phyloP scores from a whole-genome alignment of 139 green algal genomes.

The Dunaliella primolecta region DNA sequence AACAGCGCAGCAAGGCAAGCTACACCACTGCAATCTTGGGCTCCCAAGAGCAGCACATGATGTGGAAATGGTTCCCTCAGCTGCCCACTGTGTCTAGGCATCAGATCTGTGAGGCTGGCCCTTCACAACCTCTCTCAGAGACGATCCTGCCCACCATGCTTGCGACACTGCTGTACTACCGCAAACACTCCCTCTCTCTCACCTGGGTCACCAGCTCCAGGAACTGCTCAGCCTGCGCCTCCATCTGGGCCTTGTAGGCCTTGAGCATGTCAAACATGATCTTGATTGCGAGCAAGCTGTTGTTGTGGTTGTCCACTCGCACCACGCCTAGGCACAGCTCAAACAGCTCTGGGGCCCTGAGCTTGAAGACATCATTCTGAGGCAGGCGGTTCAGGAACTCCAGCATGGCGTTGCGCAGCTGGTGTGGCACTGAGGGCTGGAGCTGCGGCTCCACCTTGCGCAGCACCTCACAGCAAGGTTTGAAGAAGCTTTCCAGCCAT shows the following conservation, averaged over 20 bases:
- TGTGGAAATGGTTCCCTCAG: too few relatives aligned
- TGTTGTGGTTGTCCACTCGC: constrained; percentile 85
- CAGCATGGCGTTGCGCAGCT: constrained; percentile 66
- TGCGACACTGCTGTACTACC: too few relatives aligned
- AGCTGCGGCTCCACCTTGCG: constrained; percentile 37
- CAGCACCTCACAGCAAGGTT: constrained; percentile 61
- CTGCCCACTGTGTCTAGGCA: too few relatives aligned
- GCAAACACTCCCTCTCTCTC: too few relatives aligned
- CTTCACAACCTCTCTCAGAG: too few relatives aligned
- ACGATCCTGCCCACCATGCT: too few relatives aligned
- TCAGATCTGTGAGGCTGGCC: too few relatives aligned
- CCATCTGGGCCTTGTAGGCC: constrained; percentile 59
- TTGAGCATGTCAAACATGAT: constrained; percentile 90
- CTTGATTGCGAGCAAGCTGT: constrained; percentile 73
- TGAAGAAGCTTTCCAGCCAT: constrained; percentile 61
- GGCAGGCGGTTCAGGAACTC: constrained; percentile 76
- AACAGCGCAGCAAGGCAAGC: too few relatives aligned
- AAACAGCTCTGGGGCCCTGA: constrained; percentile 62
- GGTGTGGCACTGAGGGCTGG: constrained; percentile 52
- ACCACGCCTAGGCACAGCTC: constrained; percentile 64
- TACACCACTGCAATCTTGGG: too few relatives aligned
- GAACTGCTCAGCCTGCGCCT: constrained; percentile 66
- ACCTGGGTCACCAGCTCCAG: constrained; percentile 78
- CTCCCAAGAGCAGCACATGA: too few relatives aligned
- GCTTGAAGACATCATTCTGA: constrained; percentile 60